These are phyloP conservation scores for Magnaporthales sp. DNA, from an alignment of 2,329 filamentous ascomycete genomes.

Conservation along the genomic window DNA sequence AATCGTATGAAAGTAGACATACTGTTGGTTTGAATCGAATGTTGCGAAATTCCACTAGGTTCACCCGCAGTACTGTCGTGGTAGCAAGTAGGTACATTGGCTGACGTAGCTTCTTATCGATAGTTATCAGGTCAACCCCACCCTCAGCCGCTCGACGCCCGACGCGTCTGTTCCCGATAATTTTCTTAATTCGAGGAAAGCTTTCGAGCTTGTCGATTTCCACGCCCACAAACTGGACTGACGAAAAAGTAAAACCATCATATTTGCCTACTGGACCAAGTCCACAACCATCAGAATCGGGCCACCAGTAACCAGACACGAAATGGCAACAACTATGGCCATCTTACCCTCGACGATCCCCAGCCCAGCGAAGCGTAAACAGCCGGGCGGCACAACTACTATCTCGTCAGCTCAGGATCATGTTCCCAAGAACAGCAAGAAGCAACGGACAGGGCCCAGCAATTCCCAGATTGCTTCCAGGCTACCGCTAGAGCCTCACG, in stretches of 20 bases:
- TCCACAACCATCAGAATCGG: background rate
- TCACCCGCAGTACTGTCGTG: too few species aligned
- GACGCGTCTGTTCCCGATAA: background rate
- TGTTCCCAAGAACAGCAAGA: slow-evolving; percentile 1
- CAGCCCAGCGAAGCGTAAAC: slow-evolving; percentile 8
- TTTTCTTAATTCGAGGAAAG: background rate
- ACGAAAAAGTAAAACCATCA: background rate
- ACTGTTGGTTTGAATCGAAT: too few species aligned
- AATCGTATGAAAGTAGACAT: too few species aligned
- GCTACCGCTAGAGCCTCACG: slow-evolving; percentile 26
- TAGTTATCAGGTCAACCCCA: background rate
- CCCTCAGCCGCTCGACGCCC: background rate
- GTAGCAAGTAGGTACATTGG: too few species aligned
- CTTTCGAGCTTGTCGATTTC: background rate
- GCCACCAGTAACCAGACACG: background rate
- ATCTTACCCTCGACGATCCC: slow-evolving; percentile 3
- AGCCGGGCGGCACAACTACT: background rate
- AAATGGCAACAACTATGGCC: slow-evolving; percentile 3
- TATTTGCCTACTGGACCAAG: background rate
- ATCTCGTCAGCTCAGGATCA: slow-evolving; percentile 5
- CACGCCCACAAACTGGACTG: background rate
- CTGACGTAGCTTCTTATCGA: background rate
- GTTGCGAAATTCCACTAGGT: too few species aligned
- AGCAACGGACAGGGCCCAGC: slow-evolving; percentile 8
- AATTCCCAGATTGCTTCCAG: slow-evolving; percentile 11